Evolutionary conservation across 1,284 basidiomycete species (phyloP), one percentile per base, ranked within the genome.

Genomic region (Ceratobasidium sp.): DNA sequence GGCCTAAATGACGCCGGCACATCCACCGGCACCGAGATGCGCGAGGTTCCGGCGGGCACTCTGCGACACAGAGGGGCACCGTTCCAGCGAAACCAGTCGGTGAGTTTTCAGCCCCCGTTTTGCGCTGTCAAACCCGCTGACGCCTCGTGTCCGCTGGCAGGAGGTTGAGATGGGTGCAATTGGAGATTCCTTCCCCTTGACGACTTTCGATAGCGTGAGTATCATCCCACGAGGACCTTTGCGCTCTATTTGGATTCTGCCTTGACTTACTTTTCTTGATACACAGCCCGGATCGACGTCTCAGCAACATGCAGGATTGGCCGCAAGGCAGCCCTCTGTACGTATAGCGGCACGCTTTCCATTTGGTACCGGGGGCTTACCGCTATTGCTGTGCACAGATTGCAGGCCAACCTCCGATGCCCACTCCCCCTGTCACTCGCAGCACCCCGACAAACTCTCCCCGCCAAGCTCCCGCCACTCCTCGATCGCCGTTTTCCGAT

Each of bases 81-180:
- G 4, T 68, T 56, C 65, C 65, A 56, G 31, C 65, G 31, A 12
- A 68, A 55, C 38, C 45, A 35, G 31, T 55, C 65, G 42, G 65
- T 68, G 29, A 52, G 65, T 52, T 55, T 8, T 22, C 29, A 17
- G 27, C n/a, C 29, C 22, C n/a, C 52, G 42, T n/a, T n/a, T n/a
- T 53, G 35, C 60, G 32, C n/a, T 20, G 35, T 25, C 52, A 54
- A 42, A 25, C 53, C 42, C 42, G 53, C 65, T 68, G 52, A 68
- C 65, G 42, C 65, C 65, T 68, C 65, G 65, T 68, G 65, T 68
- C n/a, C 25, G n/a, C 52, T 47, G 10, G 32, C 65, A 68, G 65
- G 65, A 68, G 32, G 50, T 35, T 6, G 65, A 68, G 27, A 68
- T 68, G 65, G 65, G 35, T 17, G 53, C 35, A 32, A 68, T 68